Conservation (phyloP, 768 basidiomycete genomes). For the Termitomyces eurrhizus region DNA sequence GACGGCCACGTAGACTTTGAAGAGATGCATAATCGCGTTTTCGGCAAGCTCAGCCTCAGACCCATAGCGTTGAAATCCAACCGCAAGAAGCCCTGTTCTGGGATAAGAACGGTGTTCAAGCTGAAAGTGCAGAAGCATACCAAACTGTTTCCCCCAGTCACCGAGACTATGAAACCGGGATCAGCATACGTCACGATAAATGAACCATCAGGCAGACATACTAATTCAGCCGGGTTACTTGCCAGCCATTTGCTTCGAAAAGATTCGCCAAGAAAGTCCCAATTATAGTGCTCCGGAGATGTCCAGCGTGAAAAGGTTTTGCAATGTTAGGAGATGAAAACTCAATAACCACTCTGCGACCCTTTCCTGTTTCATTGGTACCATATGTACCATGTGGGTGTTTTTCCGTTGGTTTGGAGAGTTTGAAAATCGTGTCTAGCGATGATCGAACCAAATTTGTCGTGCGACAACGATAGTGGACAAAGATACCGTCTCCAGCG, state of each 20-base stretch:
- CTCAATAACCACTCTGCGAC: constrained; percentile 82
- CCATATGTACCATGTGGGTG: constrained; percentile 65
- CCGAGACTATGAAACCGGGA: constrained; percentile 44
- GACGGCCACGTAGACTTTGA: constrained; percentile 89
- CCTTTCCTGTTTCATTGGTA: constrained; percentile 65
- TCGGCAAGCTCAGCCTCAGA: constrained; percentile 73
- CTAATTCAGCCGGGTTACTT: constrained; percentile 84
- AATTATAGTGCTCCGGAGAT: constrained; percentile 93
- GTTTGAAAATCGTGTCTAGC: constrained; percentile 37
- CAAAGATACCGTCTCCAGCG: constrained; percentile 9
- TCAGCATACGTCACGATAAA: not conserved
- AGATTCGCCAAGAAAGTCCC: constrained; percentile 88
- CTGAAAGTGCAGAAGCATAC: constrained; percentile 11
- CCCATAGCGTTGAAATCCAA: constrained; percentile 89
- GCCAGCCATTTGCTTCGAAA: constrained; percentile 89
- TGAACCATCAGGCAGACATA: not conserved
- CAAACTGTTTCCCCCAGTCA: constrained; percentile 95
- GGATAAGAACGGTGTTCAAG: too few species aligned
- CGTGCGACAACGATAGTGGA: constrained; percentile 7
- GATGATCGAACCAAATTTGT: constrained; percentile 7
- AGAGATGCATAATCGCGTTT: constrained; percentile 92
- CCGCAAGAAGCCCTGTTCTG: constrained; percentile 70
- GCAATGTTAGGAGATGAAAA: constrained; percentile 97
- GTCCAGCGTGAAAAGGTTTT: constrained; percentile 96
- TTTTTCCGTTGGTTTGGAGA: constrained; percentile 40